Percentiles rank a stretch among this genome's conserved stretches.
Conservation (phyloP, 2,329 filamentous ascomycete species). For the Microdochium nivale region DNA sequence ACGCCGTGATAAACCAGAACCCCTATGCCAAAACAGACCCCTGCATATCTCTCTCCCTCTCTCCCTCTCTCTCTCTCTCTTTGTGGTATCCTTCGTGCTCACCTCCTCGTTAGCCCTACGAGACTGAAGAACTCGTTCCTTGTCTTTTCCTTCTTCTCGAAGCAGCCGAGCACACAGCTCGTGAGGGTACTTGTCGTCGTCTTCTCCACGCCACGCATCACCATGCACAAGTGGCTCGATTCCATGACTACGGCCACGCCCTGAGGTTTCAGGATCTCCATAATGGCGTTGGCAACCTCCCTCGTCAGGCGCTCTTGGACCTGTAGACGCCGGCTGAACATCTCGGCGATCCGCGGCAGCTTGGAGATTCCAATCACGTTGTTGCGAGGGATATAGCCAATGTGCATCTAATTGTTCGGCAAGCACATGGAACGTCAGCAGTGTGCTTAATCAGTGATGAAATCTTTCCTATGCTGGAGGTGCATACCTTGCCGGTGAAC, state of each 20-base stretch:
- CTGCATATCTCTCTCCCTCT: background rate
- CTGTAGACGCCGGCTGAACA: slow-evolving; percentile 89
- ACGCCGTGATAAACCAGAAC: background rate
- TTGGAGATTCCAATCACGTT: slow-evolving; percentile 92
- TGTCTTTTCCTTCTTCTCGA: slow-evolving; percentile 87
- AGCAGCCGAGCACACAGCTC: slow-evolving; percentile 94
- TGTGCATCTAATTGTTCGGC: slow-evolving; percentile 76
- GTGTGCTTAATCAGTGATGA: background rate
- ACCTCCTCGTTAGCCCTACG: slow-evolving; percentile 46
- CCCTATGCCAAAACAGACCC: background rate
- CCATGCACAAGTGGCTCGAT: slow-evolving; percentile 94
- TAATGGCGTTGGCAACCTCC: slow-evolving; percentile 88
- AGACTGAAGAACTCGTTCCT: slow-evolving; percentile 92
- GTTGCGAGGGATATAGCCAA: slow-evolving; percentile 89
- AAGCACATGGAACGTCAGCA: no score
- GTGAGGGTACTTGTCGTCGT: slow-evolving; percentile 81
- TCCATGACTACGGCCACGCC: slow-evolving; percentile 98
- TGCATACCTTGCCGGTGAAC: slow-evolving; percentile 81
- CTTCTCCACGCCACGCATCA: slow-evolving; percentile 97
- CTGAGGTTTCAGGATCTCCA: slow-evolving; percentile 85
- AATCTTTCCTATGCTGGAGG: background rate
- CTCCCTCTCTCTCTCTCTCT: background rate
- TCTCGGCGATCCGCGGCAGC: slow-evolving; percentile 88
- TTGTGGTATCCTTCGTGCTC: background rate
- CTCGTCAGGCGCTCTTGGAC: slow-evolving; percentile 95